These are phyloP conservation scores for Ophiostoma ulmi DNA, from an alignment of 2,329 filamentous ascomycete species.

Conservation along the genomic window DNA sequence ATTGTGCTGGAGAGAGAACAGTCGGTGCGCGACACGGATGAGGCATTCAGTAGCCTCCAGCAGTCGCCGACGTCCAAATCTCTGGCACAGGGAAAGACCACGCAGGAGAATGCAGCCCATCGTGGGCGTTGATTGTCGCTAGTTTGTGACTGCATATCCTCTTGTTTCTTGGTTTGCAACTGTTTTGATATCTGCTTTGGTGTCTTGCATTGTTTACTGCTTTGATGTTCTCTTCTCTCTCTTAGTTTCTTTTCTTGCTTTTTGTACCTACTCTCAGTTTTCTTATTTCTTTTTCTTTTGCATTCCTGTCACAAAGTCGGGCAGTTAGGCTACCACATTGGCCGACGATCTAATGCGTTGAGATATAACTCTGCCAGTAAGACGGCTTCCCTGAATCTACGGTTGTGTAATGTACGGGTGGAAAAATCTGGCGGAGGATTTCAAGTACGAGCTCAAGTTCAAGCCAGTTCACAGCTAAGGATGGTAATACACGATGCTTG, in stretches of 20 bases:
- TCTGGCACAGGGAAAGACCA: neutral
- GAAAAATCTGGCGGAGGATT: neutral
- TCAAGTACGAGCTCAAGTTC: neutral
- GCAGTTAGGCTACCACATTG: neutral
- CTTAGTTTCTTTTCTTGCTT: neutral
- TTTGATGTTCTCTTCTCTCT: neutral
- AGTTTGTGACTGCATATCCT: no score
- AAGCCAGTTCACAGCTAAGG: neutral
- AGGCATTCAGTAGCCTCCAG: neutral
- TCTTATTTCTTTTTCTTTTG: neutral
- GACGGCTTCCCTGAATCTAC: neutral
- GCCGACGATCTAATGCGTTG: neutral
- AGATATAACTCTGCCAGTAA: neutral
- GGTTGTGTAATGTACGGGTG: neutral
- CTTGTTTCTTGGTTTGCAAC: no score
- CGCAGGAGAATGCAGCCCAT: neutral
- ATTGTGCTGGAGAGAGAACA: slow-evolving; percentile 46
- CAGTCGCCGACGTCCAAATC: slow-evolving; percentile 21
- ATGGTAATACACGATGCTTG: neutral
- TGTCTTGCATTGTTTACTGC: neutral
- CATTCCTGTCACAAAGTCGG: neutral
- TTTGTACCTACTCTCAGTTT: neutral
- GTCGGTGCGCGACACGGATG: neutral
- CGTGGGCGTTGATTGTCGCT: slow-evolving; percentile 6
- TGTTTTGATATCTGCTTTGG: no score